A percentile compares a stretch with the other conserved stretches of the same genome.
These are phyloP conservation scores for Drechslerella dactyloides DNA, from an alignment of 2,329 filamentous ascomycete species.

Conservation along the genomic window DNA sequence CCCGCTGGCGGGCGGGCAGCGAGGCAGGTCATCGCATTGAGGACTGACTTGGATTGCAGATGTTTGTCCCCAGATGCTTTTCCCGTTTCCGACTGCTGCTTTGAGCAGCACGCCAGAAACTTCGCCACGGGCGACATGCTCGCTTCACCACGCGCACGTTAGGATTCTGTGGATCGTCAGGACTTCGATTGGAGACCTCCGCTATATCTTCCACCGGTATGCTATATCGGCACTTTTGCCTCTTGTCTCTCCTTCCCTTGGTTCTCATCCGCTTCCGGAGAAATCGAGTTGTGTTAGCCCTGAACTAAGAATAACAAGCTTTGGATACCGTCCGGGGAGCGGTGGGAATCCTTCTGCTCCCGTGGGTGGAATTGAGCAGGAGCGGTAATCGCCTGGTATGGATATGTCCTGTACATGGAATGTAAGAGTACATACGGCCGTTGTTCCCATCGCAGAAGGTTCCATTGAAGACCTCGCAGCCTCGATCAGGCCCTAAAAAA, in stretches of 20 bases:
- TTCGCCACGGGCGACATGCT: not conserved
- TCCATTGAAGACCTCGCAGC: not conserved
- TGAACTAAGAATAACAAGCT: slow-evolving; percentile 1
- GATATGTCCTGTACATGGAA: no score
- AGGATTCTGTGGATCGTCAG: not conserved
- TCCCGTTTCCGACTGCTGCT: slow-evolving; percentile 2
- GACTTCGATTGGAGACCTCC: not conserved
- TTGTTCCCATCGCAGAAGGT: slow-evolving; percentile 6
- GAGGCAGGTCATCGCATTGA: not conserved
- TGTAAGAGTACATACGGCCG: no score
- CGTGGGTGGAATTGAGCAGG: no score
- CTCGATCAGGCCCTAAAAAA: not conserved
- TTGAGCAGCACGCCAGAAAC: slow-evolving; percentile 1
- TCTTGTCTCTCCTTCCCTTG: not conserved
- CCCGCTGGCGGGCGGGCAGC: not conserved
- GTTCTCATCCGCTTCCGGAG: not conserved
- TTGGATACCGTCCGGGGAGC: not conserved
- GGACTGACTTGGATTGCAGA: not conserved
- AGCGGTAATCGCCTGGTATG: no score
- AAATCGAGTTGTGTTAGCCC: not conserved
- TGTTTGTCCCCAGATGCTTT: not conserved
- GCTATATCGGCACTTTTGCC: no score
- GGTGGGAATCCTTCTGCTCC: not conserved
- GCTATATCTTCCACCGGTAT: not conserved
- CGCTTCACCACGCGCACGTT: not conserved